phyloP scores from a whole-genome alignment of 2,329 filamentous ascomycete genomes.

The Sphaerostilbella broomeana region DNA sequence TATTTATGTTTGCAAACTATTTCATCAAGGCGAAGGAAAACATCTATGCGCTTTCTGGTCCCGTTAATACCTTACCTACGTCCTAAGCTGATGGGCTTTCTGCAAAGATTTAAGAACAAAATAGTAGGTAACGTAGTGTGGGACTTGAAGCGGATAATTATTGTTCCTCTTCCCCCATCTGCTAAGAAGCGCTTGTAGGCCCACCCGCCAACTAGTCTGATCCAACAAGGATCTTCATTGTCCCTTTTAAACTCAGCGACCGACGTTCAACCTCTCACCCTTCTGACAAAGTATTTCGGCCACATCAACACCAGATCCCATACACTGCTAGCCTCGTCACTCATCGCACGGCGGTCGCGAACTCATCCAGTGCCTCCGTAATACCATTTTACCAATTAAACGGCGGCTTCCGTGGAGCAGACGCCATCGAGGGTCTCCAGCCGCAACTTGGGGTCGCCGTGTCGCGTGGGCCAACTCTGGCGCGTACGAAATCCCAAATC shows the following conservation, averaged over 20 bases:
- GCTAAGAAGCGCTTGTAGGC: conserved; percentile 1
- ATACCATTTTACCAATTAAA: too few species aligned
- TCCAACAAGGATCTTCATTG: conserved; percentile 13
- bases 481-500: conserved; percentile 20
- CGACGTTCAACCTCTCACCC: conserved; percentile 11
- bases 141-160: conserved; percentile 5
- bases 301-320: conserved; percentile 5
- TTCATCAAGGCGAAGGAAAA: too few species aligned
- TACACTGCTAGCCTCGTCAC: conserved; percentile 4
- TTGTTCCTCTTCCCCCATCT: conserved; percentile 2
- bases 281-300: conserved; percentile 10
- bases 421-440: conserved; percentile 13
- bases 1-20: too few species aligned
- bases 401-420: conserved; percentile 8
- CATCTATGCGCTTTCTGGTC: too few species aligned
- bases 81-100: too few species aligned
- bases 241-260: conserved; percentile 12
- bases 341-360: conserved; percentile 15
- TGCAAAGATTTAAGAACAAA: too few species aligned
- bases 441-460: conserved; percentile 13
- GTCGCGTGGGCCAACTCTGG: conserved; percentile 36
- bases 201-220: conserved; percentile 12
- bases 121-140: too few species aligned
- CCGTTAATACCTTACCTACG: too few species aligned
- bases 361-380: too few species aligned